Conservation (phyloP, 345 rosid genomes). For the Alliaria petiolata region DNA sequence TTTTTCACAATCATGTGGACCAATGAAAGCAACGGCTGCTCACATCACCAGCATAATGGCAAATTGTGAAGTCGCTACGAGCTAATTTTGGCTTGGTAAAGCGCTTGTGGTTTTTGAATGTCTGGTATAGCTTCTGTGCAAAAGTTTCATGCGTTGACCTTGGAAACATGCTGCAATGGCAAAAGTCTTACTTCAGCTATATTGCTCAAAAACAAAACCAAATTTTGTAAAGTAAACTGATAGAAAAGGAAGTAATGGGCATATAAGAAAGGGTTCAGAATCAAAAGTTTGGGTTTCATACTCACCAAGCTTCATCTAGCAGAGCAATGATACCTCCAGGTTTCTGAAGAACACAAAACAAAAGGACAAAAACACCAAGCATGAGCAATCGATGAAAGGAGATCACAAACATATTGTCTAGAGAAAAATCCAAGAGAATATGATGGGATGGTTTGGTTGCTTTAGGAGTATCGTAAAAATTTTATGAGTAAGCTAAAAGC, state of each 20-base stretch:
- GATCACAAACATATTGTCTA: background rate
- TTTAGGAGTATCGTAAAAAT: background rate
- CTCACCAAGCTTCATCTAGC: conserved; percentile 99
- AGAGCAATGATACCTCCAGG: conserved; percentile 99
- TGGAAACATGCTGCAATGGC: conserved; percentile 83
- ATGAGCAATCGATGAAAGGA: conserved; percentile 11
- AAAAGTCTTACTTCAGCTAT: conserved; percentile 33
- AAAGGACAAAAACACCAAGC: conserved; percentile 3
- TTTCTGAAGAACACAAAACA: conserved; percentile 59
- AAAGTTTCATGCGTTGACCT: conserved; percentile 99
- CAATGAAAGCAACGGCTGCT: conserved; percentile 36
- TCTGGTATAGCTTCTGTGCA: conserved; percentile 96
- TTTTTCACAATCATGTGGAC: conserved; percentile 13
- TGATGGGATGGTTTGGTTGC: background rate
- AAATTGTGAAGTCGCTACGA: conserved; percentile 91
- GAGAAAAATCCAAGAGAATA: background rate
- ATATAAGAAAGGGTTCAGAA: conserved; percentile 7
- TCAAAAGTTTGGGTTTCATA: background rate
- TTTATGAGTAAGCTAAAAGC: background rate
- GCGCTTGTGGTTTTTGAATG: conserved; percentile 86
- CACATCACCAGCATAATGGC: conserved; percentile 99
- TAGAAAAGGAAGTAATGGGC: background rate
- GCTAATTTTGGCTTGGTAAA: conserved; percentile 95
- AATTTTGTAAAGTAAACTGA: conserved; percentile 11
- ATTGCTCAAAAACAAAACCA: conserved; percentile 16